A percentile compares a stretch with the other conserved stretches of the same genome.
Evolutionary conservation across 1,139 yeast genomes (phyloP).

Genomic region (Casaregolazyma lundiana): DNA sequence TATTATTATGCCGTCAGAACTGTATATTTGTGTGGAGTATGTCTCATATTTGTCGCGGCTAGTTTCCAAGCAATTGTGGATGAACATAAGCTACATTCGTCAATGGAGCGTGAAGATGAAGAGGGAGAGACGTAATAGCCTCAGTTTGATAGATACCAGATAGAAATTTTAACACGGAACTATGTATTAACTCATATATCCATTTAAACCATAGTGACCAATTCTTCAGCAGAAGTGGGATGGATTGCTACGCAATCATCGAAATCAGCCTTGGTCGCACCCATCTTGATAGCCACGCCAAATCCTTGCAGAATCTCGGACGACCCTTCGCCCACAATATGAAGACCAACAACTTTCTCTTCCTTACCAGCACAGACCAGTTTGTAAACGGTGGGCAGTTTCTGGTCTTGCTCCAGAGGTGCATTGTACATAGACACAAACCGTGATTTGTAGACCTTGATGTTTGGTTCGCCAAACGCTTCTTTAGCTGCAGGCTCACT

Average conservation of each 20-base stretch:
- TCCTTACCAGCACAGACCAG: constrained; percentile 70
- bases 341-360: constrained; percentile 94
- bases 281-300: constrained; percentile 90
- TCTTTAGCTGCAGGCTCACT: constrained; percentile 70
- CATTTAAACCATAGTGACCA: constrained; percentile 72
- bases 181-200: background rate
- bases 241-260: constrained; percentile 97
- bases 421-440: constrained; percentile 94
- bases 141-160: background rate
- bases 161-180: background rate
- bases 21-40: constrained; percentile 48
- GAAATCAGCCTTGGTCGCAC: constrained; percentile 93
- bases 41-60: constrained; percentile 38
- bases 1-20: constrained; percentile 50
- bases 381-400: constrained; percentile 86
- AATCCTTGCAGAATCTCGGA: constrained; percentile 96
- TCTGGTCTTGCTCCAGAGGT: constrained; percentile 59
- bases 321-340: constrained; percentile 83
- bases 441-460: constrained; percentile 76
- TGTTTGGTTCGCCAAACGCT: constrained; percentile 72
- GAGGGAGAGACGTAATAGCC: background rate
- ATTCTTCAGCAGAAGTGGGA: constrained; percentile 96
- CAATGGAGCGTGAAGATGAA: constrained; percentile 16
- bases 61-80: constrained; percentile 31
- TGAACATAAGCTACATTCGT: constrained; percentile 39